Evolutionary conservation across 2,329 filamentous ascomycete species (phyloP).

Genomic region (Cordyceps javanica): DNA sequence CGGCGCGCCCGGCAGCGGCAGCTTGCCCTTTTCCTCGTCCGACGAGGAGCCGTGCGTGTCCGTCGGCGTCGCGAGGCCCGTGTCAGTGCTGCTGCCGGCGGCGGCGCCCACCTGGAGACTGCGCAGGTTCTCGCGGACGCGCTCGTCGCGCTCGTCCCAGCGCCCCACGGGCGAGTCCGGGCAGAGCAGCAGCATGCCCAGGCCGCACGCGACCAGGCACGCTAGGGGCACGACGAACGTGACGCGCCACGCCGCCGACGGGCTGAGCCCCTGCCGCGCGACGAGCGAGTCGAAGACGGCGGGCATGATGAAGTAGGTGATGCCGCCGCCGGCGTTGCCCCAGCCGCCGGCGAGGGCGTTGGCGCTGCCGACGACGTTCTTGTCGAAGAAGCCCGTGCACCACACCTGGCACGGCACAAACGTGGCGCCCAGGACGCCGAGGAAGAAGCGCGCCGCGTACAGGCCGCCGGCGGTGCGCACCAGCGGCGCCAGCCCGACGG

Average conservation of each 20-base stretch:
- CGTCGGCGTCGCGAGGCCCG: constrained; percentile 37
- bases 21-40: constrained; percentile 26
- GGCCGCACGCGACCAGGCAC: constrained; percentile 59
- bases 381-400: constrained; percentile 90
- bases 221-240: constrained; percentile 80
- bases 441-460: constrained; percentile 71
- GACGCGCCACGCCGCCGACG: constrained; percentile 74
- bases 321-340: constrained; percentile 82
- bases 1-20: neutral
- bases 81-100: constrained; percentile 36
- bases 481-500: constrained; percentile 74
- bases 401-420: constrained; percentile 89
- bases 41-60: constrained; percentile 17
- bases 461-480: constrained; percentile 58
- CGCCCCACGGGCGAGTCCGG: constrained; percentile 77
- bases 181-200: constrained; percentile 66
- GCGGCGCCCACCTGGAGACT: constrained; percentile 33
- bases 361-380: constrained; percentile 82
- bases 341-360: constrained; percentile 80
- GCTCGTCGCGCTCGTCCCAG: constrained; percentile 67
- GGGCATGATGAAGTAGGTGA: constrained; percentile 93
- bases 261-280: constrained; percentile 47
- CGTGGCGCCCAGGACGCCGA: constrained; percentile 69
- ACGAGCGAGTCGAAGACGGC: constrained; percentile 77
- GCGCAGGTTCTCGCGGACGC: constrained; percentile 46